Conservation (phyloP, 225 moss, liverwort and hornwort genomes). For the Straminergon stramineum region DNA sequence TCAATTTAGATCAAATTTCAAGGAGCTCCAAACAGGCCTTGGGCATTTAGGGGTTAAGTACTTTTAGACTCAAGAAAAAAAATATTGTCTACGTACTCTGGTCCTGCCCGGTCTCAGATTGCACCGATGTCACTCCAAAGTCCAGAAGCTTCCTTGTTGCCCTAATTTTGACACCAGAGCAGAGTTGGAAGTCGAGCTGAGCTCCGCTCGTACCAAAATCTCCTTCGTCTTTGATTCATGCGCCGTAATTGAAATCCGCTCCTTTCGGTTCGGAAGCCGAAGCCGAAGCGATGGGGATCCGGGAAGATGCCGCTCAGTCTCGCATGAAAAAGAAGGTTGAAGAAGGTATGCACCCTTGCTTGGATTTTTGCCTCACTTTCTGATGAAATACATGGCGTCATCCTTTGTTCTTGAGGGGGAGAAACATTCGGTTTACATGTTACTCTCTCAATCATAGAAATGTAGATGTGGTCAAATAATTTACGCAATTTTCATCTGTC, state of each 20-base stretch:
- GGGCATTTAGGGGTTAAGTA: no score
- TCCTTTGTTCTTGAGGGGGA: background rate
- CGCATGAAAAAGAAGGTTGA: conserved; percentile 94
- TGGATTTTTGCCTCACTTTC: background rate
- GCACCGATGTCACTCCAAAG: background rate
- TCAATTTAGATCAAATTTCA: no score
- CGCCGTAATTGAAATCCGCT: background rate
- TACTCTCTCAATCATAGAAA: background rate
- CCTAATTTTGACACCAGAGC: background rate
- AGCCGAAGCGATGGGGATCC: conserved; percentile 43
- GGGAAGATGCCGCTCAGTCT: conserved; percentile 51
- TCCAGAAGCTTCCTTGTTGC: background rate
- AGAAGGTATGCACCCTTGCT: conserved; percentile 51
- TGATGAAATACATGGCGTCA: background rate
- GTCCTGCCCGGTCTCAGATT: background rate
- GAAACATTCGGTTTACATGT: background rate
- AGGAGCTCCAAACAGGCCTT: no score
- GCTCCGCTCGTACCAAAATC: background rate
- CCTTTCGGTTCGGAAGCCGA: background rate
- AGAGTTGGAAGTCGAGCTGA: background rate
- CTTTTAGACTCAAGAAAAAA: no score
- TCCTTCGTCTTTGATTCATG: background rate
- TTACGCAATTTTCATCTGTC: background rate
- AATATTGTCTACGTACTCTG: no score
- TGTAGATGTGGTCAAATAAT: background rate